Evolutionary conservation across 169 alveolate species (phyloP).

Genomic region (Cryptosporidium felis): DNA sequence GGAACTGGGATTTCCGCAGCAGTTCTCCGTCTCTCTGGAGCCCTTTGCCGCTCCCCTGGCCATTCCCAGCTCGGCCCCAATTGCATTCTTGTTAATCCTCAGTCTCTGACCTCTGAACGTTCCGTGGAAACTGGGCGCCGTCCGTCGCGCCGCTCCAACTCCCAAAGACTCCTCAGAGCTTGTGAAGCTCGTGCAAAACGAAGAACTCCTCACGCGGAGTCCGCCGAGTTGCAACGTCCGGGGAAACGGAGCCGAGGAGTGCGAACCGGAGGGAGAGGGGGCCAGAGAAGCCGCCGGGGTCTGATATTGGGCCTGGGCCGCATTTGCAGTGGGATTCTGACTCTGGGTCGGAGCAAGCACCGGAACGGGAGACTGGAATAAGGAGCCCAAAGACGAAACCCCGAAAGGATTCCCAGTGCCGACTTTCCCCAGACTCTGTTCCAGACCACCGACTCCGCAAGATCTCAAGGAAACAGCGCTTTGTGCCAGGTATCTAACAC

Average conservation of each 20-base stretch:
- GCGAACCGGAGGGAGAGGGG: too few species aligned
- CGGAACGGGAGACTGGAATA: too few species aligned
- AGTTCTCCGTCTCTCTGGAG: neutral
- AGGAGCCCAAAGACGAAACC: too few species aligned
- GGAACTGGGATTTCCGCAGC: neutral
- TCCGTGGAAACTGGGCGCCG: slow-evolving; percentile 11
- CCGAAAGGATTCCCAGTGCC: too few species aligned
- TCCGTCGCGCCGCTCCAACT: too few species aligned
- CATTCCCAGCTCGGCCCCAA: neutral
- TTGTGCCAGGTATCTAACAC: neutral
- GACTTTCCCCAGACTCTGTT: too few species aligned
- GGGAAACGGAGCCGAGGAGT: too few species aligned
- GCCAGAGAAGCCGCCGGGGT: too few species aligned
- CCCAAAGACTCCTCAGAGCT: neutral
- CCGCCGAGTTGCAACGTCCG: too few species aligned
- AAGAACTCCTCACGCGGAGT: slow-evolving; percentile 36
- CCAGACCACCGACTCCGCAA: too few species aligned
- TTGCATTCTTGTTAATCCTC: slow-evolving; percentile 7
- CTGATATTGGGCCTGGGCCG: too few species aligned
- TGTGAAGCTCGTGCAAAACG: neutral
- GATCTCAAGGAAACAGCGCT: neutral
- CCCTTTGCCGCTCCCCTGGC: neutral
- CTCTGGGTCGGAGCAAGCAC: too few species aligned
- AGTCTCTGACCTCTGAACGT: slow-evolving; percentile 28
- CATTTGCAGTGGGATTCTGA: neutral